A percentile compares a stretch with the other conserved stretches of the same genome.
These are phyloP conservation scores for Colletotrichum magnum DNA, from an alignment of 2,329 filamentous ascomycete genomes.

Conservation along the genomic window DNA sequence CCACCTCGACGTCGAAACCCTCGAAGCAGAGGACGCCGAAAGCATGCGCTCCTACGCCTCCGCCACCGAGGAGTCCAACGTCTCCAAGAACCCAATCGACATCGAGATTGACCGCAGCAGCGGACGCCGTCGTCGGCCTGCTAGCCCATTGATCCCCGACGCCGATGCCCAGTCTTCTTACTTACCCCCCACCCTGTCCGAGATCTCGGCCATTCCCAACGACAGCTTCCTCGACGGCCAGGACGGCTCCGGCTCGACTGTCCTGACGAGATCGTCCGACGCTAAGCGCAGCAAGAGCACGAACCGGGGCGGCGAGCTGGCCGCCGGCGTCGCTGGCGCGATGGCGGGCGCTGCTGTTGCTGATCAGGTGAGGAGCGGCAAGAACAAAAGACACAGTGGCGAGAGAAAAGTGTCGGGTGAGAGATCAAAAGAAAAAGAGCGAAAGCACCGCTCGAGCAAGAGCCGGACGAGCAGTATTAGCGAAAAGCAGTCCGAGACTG, in stretches of 20 bases:
- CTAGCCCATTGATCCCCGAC: constrained; percentile 76
- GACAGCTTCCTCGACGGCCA: constrained; percentile 74
- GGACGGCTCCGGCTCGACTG: constrained; percentile 66
- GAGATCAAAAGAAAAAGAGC: constrained; percentile 63
- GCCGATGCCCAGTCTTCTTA: constrained; percentile 71
- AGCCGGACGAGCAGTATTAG: constrained; percentile 64
- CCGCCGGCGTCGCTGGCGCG: constrained; percentile 55
- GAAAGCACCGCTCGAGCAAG: constrained; percentile 63
- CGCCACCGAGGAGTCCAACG: constrained; percentile 83
- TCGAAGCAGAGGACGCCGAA: constrained; percentile 72
- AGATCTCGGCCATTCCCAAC: constrained; percentile 83
- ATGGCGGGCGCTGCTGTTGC: constrained; percentile 54
- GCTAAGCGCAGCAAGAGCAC: constrained; percentile 60
- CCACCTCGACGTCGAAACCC: constrained; percentile 58
- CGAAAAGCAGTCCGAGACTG: constrained; percentile 62
- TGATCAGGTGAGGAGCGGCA: constrained; percentile 60
- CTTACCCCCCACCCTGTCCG: constrained; percentile 78
- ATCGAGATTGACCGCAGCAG: constrained; percentile 80
- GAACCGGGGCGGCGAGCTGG: constrained; percentile 54
- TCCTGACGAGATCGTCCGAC: constrained; percentile 48
- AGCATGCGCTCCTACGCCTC: constrained; percentile 84
- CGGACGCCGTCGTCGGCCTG: constrained; percentile 71
- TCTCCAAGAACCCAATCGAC: constrained; percentile 84
- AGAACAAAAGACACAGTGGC: constrained; percentile 58
- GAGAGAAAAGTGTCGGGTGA: constrained; percentile 57